Evolutionary conservation across 1,139 yeast genomes (phyloP), one percentile per base, ranked within the genome.

Genomic region (Yamadazyma diospyri): DNA sequence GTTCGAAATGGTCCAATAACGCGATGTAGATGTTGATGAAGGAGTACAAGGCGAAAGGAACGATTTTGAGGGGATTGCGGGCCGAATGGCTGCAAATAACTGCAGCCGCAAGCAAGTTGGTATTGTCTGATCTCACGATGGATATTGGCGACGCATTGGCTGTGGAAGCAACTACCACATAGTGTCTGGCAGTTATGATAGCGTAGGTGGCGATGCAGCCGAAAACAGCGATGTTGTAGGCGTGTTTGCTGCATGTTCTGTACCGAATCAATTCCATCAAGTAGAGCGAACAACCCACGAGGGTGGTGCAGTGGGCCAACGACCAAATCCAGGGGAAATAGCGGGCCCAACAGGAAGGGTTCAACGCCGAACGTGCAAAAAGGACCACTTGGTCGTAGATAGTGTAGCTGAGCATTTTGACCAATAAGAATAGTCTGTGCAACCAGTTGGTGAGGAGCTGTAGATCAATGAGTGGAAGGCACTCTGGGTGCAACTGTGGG

Each of bases 41-140:
- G 0, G 80, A 69, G 43, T 72, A 73, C 4, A 68, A 51, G n/a
- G 59, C 52, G 41, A 69, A 69, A 1, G 79, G 72, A 10, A 64
- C 30, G 13, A 73, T 40, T 42, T 74, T 74, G 26, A 61, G 30
- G 9, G 53, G 6, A 18, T 55, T 56, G 14, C 19, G 9, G 36
- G 35, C 6, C 55, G 57, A 8, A 59, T 58, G 23, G 45, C 48
- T 34, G 52, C 39, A 59, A 65, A 53, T 16, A 55, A 42, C 1
- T 67, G 55, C 42, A 7, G 57, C 59, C 0, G 61, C 63, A 26
- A 74, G 52, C 16, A 73, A 46, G 31, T 64, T 72, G 3, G 72
- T 59, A 40, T 71, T 71, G 37, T 73, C 78, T 6, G 76, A 66
- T 42, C 58, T 61, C 30, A 72, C 43, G 4, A 70, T 44, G 11